A percentile compares a stretch with the other conserved stretches of the same genome.
Conservation (phyloP, 768 basidiomycete genomes). For the Rubroboletus satanas region DNA sequence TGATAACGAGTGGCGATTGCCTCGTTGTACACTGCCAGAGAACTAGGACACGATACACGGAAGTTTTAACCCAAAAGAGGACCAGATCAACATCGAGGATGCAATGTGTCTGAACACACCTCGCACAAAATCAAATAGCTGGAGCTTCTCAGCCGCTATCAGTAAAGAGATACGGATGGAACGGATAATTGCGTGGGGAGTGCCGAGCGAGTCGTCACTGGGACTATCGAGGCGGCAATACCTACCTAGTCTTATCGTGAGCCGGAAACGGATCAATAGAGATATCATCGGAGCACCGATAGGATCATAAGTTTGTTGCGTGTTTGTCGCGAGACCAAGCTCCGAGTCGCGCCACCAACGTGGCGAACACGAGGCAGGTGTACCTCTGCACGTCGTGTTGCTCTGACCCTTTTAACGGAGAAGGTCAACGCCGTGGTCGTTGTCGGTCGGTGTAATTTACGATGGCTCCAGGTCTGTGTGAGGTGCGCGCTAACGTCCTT, state of each 20-base stretch:
- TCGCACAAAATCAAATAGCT: slow-evolving; percentile 25
- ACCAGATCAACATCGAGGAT: slow-evolving; percentile 25
- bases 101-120: slow-evolving; percentile 22
- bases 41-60: slow-evolving; percentile 19
- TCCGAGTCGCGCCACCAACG: slow-evolving; percentile 15
- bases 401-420: slow-evolving; percentile 10
- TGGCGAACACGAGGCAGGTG: slow-evolving; percentile 26
- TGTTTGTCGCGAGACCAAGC: slow-evolving; percentile 1
- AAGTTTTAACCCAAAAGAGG: slow-evolving; percentile 1
- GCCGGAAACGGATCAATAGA: slow-evolving; percentile 7
- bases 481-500: slow-evolving; percentile 22
- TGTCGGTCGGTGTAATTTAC: slow-evolving; percentile 11
- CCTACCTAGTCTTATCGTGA: slow-evolving; percentile 19
- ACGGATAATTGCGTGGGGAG: slow-evolving; percentile 9
- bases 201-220: background rate
- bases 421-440: slow-evolving; percentile 5
- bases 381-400: slow-evolving; percentile 1
- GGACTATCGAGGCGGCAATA: background rate
- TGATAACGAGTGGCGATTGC: slow-evolving; percentile 19
- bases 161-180: slow-evolving; percentile 12
- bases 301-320: slow-evolving; percentile 2
- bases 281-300: slow-evolving; percentile 3
- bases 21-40: slow-evolving; percentile 27
- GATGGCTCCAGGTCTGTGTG: slow-evolving; percentile 29
- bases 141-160: slow-evolving; percentile 23